A percentile compares a stretch with the other conserved stretches of the same genome.
phyloP scores from a whole-genome alignment of 2,329 filamentous ascomycete genomes.

The Bipolaris gigantea region DNA sequence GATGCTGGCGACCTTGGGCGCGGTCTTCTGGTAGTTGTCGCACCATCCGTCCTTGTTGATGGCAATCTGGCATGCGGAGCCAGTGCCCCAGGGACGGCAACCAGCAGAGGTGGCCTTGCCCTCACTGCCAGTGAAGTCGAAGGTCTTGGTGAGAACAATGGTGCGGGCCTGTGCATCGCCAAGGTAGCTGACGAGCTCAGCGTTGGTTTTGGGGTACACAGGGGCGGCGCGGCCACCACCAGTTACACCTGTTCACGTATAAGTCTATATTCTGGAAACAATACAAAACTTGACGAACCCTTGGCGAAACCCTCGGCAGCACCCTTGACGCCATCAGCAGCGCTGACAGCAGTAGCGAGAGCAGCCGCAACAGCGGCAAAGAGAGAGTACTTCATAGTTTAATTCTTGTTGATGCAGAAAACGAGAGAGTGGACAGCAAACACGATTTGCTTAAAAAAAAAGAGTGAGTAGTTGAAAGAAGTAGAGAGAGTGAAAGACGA shows the following conservation, averaged over 20 bases:
- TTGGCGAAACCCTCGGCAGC: constrained; percentile 33
- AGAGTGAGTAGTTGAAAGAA: not conserved
- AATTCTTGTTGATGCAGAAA: constrained; percentile 3
- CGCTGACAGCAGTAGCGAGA: constrained; percentile 22
- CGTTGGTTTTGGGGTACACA: constrained; percentile 32
- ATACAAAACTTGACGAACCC: constrained; percentile 9
- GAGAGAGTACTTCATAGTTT: constrained; percentile 26
- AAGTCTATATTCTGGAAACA: not conserved
- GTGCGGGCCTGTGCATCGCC: constrained; percentile 56
- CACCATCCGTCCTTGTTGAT: constrained; percentile 62
- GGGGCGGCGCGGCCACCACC: constrained; percentile 27
- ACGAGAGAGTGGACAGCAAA: constrained; percentile 27
- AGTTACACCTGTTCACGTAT: constrained; percentile 19
- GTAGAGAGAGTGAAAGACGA: constrained; percentile 19
- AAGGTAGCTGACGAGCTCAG: constrained; percentile 63
- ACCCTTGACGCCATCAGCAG: constrained; percentile 30
- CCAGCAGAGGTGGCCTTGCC: constrained; percentile 57
- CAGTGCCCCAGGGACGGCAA: constrained; percentile 57
- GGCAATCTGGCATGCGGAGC: constrained; percentile 60
- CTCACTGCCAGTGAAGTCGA: constrained; percentile 60
- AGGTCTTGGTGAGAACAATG: constrained; percentile 60
- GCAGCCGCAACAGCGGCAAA: constrained; percentile 21
- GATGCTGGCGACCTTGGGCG: constrained; percentile 50
- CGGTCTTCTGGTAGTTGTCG: constrained; percentile 59
- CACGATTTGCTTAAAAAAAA: constrained; percentile 21